Evolutionary conservation across 345 rosid genomes (phyloP), one percentile per base, ranked within the genome.

Genomic region (Camelina neglecta): DNA sequence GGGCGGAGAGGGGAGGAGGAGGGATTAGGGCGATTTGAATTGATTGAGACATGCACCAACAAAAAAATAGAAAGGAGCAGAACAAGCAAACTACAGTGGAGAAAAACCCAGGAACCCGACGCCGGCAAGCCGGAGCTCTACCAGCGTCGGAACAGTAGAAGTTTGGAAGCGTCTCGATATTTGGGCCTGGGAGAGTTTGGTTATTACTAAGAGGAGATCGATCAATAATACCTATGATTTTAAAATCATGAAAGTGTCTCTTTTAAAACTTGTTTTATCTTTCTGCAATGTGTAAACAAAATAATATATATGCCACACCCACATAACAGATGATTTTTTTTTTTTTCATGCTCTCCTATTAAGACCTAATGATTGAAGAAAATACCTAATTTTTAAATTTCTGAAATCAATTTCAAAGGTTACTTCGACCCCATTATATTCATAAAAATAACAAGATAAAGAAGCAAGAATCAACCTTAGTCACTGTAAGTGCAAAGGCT

Each of bases 401-500:
- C 3, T 16, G 3, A 57, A 42, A 74, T 38, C 31, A 47, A 47
- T 47, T n/a, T 66, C 7, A 58, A 74, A 9, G 48, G 56, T 47
- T 65, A 47, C 23, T 74, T 56, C 45, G 12, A 66, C 66, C 49
- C 18, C 11, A 18, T 38, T 68, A 29, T 47, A 62, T 45, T 23
- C 29, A 11, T 56, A 44, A 12, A 62, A 62, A 5, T 74, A 64
- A 36, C n/a, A 35, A 74, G 21, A 33, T 47, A 47, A 49, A 48
- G 65, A 67, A 38, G 24, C 35, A 64, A 56, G 62, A 77, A 77
- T 57, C 67, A 77, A 71, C 36, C 72, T 45, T 64, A 77, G 76
- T 77, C 80, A 71, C 1, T 71, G 42, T 71, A 76, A 77, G 67
- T 76, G 80, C 80, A 69, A 69, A 63, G 59, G 67, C 75, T 39